Evolutionary conservation across 148 eudicot genomes (phyloP), one percentile per base, ranked within the genome.

Genomic region (Agrostemma githago): DNA sequence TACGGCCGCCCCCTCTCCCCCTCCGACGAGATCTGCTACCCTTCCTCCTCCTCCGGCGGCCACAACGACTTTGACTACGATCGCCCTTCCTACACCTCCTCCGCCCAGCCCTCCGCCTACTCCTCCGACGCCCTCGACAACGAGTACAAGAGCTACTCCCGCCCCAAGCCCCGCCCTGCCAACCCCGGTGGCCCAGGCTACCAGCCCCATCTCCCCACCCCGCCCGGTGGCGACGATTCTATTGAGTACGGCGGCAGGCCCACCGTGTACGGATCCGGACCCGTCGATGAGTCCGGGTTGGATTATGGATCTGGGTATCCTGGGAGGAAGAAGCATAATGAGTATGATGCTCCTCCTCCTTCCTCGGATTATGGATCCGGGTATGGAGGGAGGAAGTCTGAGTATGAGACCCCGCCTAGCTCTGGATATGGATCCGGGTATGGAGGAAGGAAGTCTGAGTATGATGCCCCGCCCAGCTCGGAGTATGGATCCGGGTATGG

Each of bases 1-100:
- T 94, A 87, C 84, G 97, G 98, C 79, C 97, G 93, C 42, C 85
- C 98, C 14, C 83, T 94, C 26, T 77, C 87, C 2, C 92, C 96
- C 0, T 89, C 89, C 34, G 89, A 89, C 0, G 89, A 87, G 17
- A 94, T 56, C 69, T 94, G 98, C 85, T 92, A 94, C 86, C 82
- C 89, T 58, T 83, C 79, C 39, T 78, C 92, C 78, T 78, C 92
- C 56, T 63, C 79, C 44, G 40, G 79, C 66, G 78, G 64, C 44
- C 68, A 39, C 10, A 70, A 62, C 5, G 79, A 62, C 12, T 84
- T 84, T 67, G 98, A 91, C 71, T 87, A 88, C 78, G 86, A 87
- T 16, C 89, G 93, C 38, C 90, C 92, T 7, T 76, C 84, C 4
- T 92, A 87, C 86, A 58, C 89, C 66, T 89, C 98, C 51, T 61